Base-by-base conservation (phyloP, 2,329 filamentous ascomycete genomes). In the Cercospora janseana region DNA sequence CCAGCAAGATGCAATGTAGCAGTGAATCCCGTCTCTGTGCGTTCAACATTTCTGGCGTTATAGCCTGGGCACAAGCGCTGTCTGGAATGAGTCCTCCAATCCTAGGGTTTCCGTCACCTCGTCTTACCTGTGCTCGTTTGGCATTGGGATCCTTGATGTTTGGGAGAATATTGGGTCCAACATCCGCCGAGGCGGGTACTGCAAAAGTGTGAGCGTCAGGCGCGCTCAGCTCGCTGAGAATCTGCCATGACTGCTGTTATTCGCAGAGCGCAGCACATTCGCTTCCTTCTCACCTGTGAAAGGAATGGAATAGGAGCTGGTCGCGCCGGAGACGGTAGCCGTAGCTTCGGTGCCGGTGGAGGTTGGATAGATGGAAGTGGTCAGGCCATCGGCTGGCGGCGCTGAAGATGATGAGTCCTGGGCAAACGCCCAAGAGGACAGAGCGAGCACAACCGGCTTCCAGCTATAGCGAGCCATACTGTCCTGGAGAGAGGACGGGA, bases 71-170 rank as follows among this genome's bases (percentile, higher is more conserved):
- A 81, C 73, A 65, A 52, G 7, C 71, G 66, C 34, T 38, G 15
- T 38, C 34, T 21, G 34, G 6, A 12, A 6, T 23, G 34, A n/a
- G 3, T 23, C 8, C 3, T n/a, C n/a, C 15, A 16, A 23, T 37
- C 9, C 5, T 38, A 18, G 16, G 16, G 2, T 18, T 12, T 4
- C 6, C 0, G 12, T n/a, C n/a, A n/a, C n/a, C n/a, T n/a, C n/a
- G 15, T 21, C 34, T 38, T 1, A 38, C 34, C 65, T 87, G 84
- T 4, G 81, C 77, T 64, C 87, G 72, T 44, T 82, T 70, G 7
- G 85, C 83, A 46, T 80, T 52, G 0, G 83, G 80, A 57, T 88
- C 84, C 26, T 78, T 60, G 57, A 87, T 77, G 62, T 86, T 88
- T 24, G 85, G 79, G 7, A 66, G 54, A 74, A 76, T 65, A 71